phyloP scores from a whole-genome alignment of 768 basidiomycete genomes.

The Pleurotus platypus region DNA sequence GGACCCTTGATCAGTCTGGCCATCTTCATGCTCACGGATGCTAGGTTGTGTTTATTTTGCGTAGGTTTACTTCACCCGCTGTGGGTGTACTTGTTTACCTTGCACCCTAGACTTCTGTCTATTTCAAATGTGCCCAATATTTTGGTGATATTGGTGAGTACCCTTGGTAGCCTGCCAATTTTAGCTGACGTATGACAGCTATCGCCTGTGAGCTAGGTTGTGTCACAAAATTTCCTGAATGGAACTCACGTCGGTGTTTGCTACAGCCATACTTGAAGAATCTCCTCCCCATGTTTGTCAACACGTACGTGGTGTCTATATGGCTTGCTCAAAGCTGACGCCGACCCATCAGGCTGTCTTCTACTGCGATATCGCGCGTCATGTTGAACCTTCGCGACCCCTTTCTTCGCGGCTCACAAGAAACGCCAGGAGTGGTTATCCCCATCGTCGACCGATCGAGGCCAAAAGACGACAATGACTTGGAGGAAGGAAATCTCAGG shows the following conservation, averaged over 20 bases:
- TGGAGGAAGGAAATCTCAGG: too few relatives aligned
- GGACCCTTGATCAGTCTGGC: neutral
- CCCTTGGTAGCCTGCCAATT: too few relatives aligned
- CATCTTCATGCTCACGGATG: neutral
- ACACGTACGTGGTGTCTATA: neutral
- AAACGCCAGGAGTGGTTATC: too few relatives aligned
- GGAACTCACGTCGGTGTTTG: neutral
- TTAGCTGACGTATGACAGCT: neutral
- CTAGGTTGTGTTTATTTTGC: neutral
- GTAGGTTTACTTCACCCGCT: neutral
- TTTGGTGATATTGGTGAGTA: neutral
- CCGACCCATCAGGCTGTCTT: neutral
- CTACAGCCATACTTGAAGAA: neutral
- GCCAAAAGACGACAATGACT: too few relatives aligned
- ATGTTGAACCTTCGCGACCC: constrained; percentile 2
- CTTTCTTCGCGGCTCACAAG: neutral
- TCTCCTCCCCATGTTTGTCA: neutral
- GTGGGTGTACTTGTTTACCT: too few relatives aligned
- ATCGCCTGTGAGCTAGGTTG: neutral
- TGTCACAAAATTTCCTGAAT: neutral
- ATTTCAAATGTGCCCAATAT: neutral
- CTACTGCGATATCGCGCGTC: constrained; percentile 4
- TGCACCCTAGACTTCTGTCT: neutral
- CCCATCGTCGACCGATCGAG: too few relatives aligned
- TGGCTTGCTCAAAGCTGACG: neutral